phyloP scores from a whole-genome alignment of 1,284 basidiomycete species.

The Apiotrichum veenhuisii region DNA sequence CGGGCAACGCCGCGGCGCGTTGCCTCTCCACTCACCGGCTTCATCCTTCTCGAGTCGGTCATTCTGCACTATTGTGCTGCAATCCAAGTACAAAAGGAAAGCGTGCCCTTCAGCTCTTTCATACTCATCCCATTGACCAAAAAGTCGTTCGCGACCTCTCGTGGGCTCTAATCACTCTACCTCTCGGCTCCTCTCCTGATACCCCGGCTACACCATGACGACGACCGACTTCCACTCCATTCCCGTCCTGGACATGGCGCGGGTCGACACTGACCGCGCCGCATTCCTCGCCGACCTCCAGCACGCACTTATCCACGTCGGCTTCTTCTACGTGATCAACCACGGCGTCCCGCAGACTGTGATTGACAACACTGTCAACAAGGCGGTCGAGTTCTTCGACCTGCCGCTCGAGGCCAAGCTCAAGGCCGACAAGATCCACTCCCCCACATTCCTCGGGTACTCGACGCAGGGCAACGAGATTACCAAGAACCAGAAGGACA shows the following conservation, averaged over 20 bases:
- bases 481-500: constrained; percentile 23
- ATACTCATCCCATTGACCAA: no score
- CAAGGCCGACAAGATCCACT: constrained; percentile 22
- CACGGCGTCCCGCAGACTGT: constrained; percentile 11
- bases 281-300: constrained; percentile 14
- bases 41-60: no score
- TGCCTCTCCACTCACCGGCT: no score
- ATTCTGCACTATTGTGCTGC: no score
- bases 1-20: no score
- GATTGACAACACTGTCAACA: constrained; percentile 9
- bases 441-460: constrained; percentile 21
- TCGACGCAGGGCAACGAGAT: constrained; percentile 21
- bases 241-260: constrained; percentile 19
- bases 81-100: no score
- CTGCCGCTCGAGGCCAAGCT: constrained; percentile 41
- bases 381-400: constrained; percentile 22
- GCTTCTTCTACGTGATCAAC: constrained; percentile 22
- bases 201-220: no score
- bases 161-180: no score
- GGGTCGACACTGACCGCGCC: constrained; percentile 6
- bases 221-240: constrained; percentile 15
- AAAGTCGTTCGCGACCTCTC: no score
- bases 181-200: no score
- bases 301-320: constrained; percentile 16
- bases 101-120: no score